phyloP scores from a whole-genome alignment of 257 asterid species.

The Dorcoceras hygrometricum region DNA sequence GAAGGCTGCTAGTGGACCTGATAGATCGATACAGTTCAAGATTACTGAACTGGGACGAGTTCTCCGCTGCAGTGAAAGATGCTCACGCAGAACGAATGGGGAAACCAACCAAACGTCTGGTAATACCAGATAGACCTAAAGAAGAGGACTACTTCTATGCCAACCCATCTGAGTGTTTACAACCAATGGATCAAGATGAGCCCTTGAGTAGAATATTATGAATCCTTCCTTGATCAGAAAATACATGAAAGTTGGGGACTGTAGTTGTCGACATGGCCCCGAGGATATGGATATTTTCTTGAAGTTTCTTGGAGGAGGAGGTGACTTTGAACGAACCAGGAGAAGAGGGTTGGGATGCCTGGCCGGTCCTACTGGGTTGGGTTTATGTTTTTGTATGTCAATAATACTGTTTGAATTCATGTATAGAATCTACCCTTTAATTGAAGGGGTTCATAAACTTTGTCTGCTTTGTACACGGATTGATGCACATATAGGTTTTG shows the following conservation, averaged over 20 bases:
- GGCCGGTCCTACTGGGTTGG: slow-evolving; percentile 12
- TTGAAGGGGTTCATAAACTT: slow-evolving; percentile 45
- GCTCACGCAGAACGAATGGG: slow-evolving; percentile 82
- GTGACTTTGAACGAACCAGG: slow-evolving; percentile 7
- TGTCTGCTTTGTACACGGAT: slow-evolving; percentile 46
- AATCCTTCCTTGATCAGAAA: slow-evolving; percentile 24
- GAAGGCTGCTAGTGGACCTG: slow-evolving; percentile 66
- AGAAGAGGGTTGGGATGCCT: slow-evolving; percentile 23
- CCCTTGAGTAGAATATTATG: slow-evolving; percentile 37
- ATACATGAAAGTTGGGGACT: slow-evolving; percentile 23
- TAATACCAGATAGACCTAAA: slow-evolving; percentile 86
- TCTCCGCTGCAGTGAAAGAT: slow-evolving; percentile 72
- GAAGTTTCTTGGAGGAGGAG: slow-evolving; percentile 28
- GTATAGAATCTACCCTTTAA: slow-evolving; percentile 68
- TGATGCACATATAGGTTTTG: slow-evolving; percentile 46
- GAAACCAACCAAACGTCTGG: slow-evolving; percentile 59
- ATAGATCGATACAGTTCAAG: slow-evolving; percentile 66
- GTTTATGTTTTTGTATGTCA: slow-evolving; percentile 24
- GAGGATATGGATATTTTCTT: slow-evolving; percentile 23
- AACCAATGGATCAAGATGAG: slow-evolving; percentile 47
- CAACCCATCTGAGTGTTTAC: slow-evolving; percentile 89
- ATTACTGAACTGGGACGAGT: slow-evolving; percentile 78
- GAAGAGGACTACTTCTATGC: slow-evolving; percentile 97
- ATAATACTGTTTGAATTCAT: slow-evolving; percentile 45
- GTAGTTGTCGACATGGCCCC: slow-evolving; percentile 25